phyloP scores from a whole-genome alignment of 345 rosid genomes.

The Adansonia digitata region DNA sequence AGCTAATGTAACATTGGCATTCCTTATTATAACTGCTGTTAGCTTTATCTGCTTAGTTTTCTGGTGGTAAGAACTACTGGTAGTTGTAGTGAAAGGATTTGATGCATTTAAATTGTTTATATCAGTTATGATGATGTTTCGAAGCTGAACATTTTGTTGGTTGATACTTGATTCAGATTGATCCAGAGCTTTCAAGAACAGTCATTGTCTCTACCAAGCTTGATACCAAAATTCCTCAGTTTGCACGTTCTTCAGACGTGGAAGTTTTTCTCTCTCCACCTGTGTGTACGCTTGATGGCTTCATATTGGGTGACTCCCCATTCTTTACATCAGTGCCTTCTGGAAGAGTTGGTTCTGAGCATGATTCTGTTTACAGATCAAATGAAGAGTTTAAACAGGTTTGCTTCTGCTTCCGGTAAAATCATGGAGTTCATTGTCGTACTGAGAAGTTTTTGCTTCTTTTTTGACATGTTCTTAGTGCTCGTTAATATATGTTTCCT shows the following conservation, averaged over 20 bases:
- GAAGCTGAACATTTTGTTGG: slow-evolving; percentile 17
- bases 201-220: slow-evolving; percentile 87
- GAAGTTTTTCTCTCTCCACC: slow-evolving; percentile 95
- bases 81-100: neutral
- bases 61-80: neutral
- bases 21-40: neutral
- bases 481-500: neutral
- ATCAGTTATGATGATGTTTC: neutral
- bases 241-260: slow-evolving; percentile 80
- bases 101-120: neutral
- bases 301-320: slow-evolving; percentile 77
- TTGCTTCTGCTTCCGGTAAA: neutral
- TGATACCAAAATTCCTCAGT: slow-evolving; percentile 91
- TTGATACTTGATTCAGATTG: slow-evolving; percentile 47
- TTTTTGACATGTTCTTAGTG: neutral
- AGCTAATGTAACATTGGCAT: neutral
- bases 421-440: neutral
- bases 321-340: slow-evolving; percentile 97
- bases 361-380: slow-evolving; percentile 66
- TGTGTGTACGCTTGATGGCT: slow-evolving; percentile 76
- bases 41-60: neutral
- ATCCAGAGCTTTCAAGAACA: slow-evolving; percentile 92
- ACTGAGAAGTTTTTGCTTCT: neutral
- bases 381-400: slow-evolving; percentile 95
- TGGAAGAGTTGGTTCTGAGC: slow-evolving; percentile 81